A percentile compares a stretch with the other conserved stretches of the same genome.
phyloP scores from a whole-genome alignment of 129 eudicot genomes.

The Heracleum sosnowskyi region DNA sequence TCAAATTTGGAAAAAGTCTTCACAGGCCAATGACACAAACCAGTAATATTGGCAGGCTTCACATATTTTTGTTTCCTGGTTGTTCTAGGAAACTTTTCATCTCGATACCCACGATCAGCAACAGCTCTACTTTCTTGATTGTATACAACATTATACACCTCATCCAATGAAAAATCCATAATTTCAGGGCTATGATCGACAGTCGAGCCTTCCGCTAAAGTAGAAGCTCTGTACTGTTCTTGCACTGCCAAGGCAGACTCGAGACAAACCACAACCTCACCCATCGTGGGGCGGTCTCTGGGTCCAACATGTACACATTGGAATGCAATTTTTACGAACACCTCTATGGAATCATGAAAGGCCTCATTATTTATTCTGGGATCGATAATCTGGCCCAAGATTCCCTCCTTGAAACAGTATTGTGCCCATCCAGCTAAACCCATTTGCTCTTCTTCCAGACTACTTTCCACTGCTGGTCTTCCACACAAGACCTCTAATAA shows the following conservation, averaged over 20 bases:
- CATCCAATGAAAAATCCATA: neutral
- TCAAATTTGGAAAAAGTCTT: too few species aligned
- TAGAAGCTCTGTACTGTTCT: neutral
- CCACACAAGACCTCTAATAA: conserved; percentile 16
- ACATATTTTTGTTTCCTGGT: neutral
- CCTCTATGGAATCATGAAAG: neutral
- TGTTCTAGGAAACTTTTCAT: neutral
- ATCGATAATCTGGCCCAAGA: neutral
- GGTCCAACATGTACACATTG: neutral
- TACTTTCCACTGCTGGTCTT: conserved; percentile 2
- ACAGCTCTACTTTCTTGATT: neutral
- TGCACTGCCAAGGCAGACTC: conserved; percentile 4
- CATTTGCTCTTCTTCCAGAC: conserved; percentile 9
- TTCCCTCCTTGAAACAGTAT: conserved; percentile 11
- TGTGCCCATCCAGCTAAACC: conserved; percentile 21
- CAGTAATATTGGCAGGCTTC: neutral
- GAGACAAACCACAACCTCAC: conserved; percentile 11
- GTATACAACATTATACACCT: neutral
- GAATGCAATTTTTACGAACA: neutral
- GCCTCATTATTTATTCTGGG: neutral
- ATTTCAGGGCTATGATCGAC: neutral
- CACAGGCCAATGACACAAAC: neutral
- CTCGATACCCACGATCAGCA: neutral
- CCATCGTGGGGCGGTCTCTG: conserved; percentile 24
- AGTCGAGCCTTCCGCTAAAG: neutral